Evolutionary conservation across 2,329 filamentous ascomycete genomes (phyloP), one percentile per base, ranked within the genome.

Genomic region (Aureobasidium sp.): DNA sequence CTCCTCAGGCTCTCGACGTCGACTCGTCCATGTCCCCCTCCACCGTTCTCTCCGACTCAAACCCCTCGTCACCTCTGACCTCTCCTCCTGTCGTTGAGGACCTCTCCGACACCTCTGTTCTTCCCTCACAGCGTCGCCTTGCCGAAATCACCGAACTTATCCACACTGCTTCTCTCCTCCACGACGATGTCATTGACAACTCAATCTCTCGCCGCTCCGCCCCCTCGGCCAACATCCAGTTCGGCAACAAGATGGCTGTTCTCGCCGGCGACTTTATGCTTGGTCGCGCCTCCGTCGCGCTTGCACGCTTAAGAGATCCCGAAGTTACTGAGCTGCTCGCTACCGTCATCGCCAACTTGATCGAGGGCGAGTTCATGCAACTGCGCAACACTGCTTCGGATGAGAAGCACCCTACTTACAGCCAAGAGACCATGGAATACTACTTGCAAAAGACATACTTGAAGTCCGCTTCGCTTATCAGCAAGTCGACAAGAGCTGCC

Each of bases 281-380:
- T 1, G 93, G 93, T 4, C 84, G 94, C 57, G 94, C 94, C 1
- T 99, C 94, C 0, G 92, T 97, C 7, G 93, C 93, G 6, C 82
- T 99, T 46, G 94, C 94, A 15, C 86, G 94, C 46, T 79, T 99
- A 63, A 85, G 93, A 36, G 91, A 99, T 71, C 89, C 92, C 47
- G 94, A 99, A 76, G 94, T 99, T 2, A 91, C 91, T 9, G 94
- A 99, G 78, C 83, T 99, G 8, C 80, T 99, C 34, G 91, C 94
- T 4, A 97, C 93, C 0, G 94, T 97, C 46, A 97, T 99, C 68
- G 93, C 94, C 48, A 99, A 99, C 74, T 80, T 99, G 29, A 92
- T 99, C 23, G 94, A 99, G 78, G 94, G 94, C 71, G 94, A 99
- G 76, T 97, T 99, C 79, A 99, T 99, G 94, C 94, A 99, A 79